Conservation (phyloP, 2,329 filamentous ascomycete genomes). For the Lasiodiplodia theobromae region DNA sequence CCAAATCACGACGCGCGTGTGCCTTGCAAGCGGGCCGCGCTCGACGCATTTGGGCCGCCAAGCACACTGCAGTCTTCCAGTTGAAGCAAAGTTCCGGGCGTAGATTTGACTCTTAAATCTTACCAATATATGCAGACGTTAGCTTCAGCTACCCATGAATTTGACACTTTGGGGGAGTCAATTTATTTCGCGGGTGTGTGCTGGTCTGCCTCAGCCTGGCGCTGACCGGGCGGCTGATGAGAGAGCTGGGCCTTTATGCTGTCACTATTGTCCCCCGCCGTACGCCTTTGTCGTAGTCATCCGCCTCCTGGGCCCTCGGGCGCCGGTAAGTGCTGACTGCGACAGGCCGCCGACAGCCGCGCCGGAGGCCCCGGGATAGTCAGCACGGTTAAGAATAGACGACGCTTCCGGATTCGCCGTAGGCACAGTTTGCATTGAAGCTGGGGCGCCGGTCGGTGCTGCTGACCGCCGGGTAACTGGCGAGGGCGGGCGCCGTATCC, state of each 20-base stretch:
- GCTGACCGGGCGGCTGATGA: neutral
- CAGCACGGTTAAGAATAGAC: neutral
- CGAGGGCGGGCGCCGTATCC: conserved; percentile 4
- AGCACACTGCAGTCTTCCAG: neutral
- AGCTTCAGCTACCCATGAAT: no score
- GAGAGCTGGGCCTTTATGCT: neutral
- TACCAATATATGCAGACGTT: no score
- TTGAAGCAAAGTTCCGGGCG: neutral
- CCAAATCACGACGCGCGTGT: conserved; percentile 19
- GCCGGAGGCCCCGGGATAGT: neutral
- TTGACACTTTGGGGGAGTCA: no score
- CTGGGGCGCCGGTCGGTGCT: neutral
- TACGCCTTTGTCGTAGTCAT: neutral
- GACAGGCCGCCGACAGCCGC: neutral
- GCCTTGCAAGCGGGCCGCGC: conserved; percentile 21
- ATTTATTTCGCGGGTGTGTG: neutral
- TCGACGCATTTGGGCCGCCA: neutral
- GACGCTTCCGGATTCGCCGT: conserved; percentile 9
- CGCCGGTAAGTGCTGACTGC: conserved; percentile 3
- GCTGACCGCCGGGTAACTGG: neutral
- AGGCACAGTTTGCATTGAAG: neutral
- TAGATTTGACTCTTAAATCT: no score
- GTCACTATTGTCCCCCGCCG: neutral
- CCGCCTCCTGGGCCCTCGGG: neutral
- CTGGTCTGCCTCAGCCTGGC: neutral